These are phyloP conservation scores for Gracilaria gracilis DNA, from an alignment of 23 red algal species.

Conservation along the genomic window DNA sequence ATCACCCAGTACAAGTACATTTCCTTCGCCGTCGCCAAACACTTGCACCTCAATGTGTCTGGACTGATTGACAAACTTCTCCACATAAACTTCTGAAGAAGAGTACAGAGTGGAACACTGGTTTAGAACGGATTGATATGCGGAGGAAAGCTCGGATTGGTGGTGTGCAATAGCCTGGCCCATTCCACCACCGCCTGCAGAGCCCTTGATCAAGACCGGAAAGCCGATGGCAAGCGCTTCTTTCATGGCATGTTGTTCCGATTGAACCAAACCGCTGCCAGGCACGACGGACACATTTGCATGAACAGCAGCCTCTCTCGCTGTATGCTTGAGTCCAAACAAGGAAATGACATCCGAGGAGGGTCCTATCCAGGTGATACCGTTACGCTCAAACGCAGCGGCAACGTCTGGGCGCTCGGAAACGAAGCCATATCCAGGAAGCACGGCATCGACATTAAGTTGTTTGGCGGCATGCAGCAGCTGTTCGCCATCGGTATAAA, in stretches of 20 bases:
- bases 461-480: constrained; percentile 73
- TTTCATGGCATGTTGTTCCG: constrained; percentile 34
- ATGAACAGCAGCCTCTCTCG: constrained; percentile 56
- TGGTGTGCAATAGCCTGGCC: constrained; percentile 77
- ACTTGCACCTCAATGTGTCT: constrained; percentile 98
- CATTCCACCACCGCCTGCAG: constrained; percentile 95
- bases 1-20: constrained; percentile 75
- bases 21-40: constrained; percentile 81
- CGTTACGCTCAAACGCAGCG: constrained; percentile 59
- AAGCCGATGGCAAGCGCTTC: constrained; percentile 61
- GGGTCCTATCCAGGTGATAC: constrained; percentile 81
- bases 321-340: constrained; percentile 83
- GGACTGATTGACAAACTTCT: constrained; percentile 73
- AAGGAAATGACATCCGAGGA: constrained; percentile 57
- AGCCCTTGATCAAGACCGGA: constrained; percentile 90
- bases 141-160: constrained; percentile 23
- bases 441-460: constrained; percentile 69
- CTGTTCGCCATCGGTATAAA: constrained; percentile 69
- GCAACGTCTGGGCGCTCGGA: constrained; percentile 71
- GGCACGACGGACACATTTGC: constrained; percentile 85
- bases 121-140: constrained; percentile 65
- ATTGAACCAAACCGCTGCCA: constrained; percentile 44
- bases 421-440: constrained; percentile 94
- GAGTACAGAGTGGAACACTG: constrained; percentile 68
- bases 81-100: constrained; percentile 71